Percentiles rank a stretch among this genome's conserved stretches.
phyloP scores from a whole-genome alignment of 805 yeast genomes.

The Myxozyma kluyveri region DNA sequence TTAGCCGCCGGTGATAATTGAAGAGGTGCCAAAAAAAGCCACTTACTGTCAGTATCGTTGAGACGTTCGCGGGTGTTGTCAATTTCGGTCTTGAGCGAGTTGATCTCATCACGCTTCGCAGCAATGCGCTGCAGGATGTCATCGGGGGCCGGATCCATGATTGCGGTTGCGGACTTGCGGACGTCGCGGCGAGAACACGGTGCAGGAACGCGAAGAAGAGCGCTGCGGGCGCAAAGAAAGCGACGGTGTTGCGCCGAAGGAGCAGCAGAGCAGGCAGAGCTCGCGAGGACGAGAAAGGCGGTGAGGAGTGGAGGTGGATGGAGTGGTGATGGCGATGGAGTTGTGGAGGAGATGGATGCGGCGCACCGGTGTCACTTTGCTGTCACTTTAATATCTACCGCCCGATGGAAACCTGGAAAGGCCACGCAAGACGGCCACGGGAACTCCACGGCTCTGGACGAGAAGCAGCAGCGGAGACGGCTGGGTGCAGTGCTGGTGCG shows the following conservation, averaged over 20 bases:
- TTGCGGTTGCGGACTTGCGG: slow-evolving; percentile 3
- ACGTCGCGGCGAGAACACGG: background rate
- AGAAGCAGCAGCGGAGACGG: no score
- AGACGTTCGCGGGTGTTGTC: slow-evolving; percentile 26
- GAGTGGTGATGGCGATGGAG: no score
- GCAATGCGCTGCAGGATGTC: slow-evolving; percentile 22
- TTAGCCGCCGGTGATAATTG: background rate
- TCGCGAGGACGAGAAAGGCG: no score
- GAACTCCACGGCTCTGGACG: no score
- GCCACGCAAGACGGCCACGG: no score
- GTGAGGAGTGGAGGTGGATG: no score
- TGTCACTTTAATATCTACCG: no score
- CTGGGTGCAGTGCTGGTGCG: no score
- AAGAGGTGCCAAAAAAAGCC: background rate
- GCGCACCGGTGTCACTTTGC: no score
- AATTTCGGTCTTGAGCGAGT: slow-evolving; percentile 20
- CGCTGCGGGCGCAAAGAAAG: background rate
- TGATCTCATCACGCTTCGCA: slow-evolving; percentile 25
- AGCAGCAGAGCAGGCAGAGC: background rate
- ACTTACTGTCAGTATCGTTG: slow-evolving; percentile 24
- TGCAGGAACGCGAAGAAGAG: background rate
- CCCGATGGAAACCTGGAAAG: no score
- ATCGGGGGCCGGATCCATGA: slow-evolving; percentile 10
- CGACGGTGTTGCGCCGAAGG: background rate
- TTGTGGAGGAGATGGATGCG: no score